Percentiles rank a stretch among this genome's conserved stretches.
phyloP scores from a whole-genome alignment of 495 filamentous ascomycete genomes.

The Cenococcum geophilum region DNA sequence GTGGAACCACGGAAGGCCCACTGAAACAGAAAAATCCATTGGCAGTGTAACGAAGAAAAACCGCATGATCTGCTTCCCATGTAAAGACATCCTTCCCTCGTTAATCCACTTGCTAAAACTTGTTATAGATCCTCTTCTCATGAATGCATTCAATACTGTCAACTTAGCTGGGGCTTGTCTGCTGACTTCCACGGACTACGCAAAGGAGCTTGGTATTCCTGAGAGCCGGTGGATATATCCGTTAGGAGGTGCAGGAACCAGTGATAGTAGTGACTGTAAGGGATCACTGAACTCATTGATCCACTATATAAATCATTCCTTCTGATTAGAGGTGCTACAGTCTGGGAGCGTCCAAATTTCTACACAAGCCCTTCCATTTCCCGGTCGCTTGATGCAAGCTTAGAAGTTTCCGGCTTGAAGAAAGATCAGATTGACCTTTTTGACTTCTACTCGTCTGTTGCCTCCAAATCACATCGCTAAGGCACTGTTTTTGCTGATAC shows the following conservation, averaged over 20 bases:
- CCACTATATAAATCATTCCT: neutral
- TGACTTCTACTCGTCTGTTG: constrained; percentile 48
- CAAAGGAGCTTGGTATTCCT: constrained; percentile 46
- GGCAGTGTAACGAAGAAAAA: constrained; percentile 45
- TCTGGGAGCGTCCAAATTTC: constrained; percentile 51
- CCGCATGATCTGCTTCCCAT: constrained; percentile 52
- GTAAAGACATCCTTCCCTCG: constrained; percentile 26
- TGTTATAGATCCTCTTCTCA: constrained; percentile 51
- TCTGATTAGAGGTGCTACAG: constrained; percentile 26
- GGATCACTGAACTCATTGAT: neutral
- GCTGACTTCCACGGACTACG: constrained; percentile 46
- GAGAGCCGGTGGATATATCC: constrained; percentile 51
- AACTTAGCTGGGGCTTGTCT: constrained; percentile 51
- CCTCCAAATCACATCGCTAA: too few relatives aligned
- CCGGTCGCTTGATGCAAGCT: constrained; percentile 44
- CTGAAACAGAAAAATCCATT: constrained; percentile 40
- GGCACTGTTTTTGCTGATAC: too few relatives aligned
- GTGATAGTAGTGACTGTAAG: constrained; percentile 46
- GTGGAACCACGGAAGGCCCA: constrained; percentile 44
- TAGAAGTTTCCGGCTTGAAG: constrained; percentile 36
- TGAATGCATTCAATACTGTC: constrained; percentile 58
- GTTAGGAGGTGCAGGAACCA: constrained; percentile 49
- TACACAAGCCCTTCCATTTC: constrained; percentile 48
- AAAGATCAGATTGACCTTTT: constrained; percentile 47
- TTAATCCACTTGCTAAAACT: neutral